Percentiles rank a stretch among this genome's conserved stretches.
phyloP scores from a whole-genome alignment of 1,284 basidiomycete genomes.

The Clitocybe nebularis region DNA sequence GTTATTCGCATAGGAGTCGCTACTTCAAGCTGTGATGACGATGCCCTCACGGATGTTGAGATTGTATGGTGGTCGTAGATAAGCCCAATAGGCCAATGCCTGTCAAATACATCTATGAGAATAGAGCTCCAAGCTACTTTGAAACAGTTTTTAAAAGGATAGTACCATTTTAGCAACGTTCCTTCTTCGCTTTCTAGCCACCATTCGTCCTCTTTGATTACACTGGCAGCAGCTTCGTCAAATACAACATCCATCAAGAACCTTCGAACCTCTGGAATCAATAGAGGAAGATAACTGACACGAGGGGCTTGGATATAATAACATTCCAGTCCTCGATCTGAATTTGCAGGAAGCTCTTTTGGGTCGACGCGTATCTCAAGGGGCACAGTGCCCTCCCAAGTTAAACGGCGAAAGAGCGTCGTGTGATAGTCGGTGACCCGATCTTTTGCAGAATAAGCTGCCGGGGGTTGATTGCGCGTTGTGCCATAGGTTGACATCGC shows the following conservation, averaged over 20 bases:
- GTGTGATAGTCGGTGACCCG: slow-evolving; percentile 54
- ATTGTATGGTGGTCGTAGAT: slow-evolving; percentile 82
- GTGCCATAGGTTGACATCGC: slow-evolving; percentile 61
- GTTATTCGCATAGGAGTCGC: slow-evolving; percentile 69
- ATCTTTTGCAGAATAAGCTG: slow-evolving; percentile 45
- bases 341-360: slow-evolving; percentile 82
- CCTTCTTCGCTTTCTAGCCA: slow-evolving; percentile 89
- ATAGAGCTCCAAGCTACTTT: slow-evolving; percentile 1
- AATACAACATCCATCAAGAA: slow-evolving; percentile 89
- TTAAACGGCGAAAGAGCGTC: slow-evolving; percentile 73
- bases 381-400: slow-evolving; percentile 84
- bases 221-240: slow-evolving; percentile 71
- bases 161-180: slow-evolving; percentile 76
- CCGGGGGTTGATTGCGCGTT: slow-evolving; percentile 46
- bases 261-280: slow-evolving; percentile 80
- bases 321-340: slow-evolving; percentile 81
- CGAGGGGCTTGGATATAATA: slow-evolving; percentile 86
- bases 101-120: slow-evolving; percentile 31
- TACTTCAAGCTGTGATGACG: slow-evolving; percentile 38
- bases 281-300: slow-evolving; percentile 86
- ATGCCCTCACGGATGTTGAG: slow-evolving; percentile 49
- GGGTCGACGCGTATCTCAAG: slow-evolving; percentile 81
- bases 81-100: slow-evolving; percentile 95
- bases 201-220: slow-evolving; percentile 83
- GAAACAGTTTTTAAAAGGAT: neutral